Base-by-base conservation (phyloP, 768 basidiomycete genomes). In the Hypsizygus marmoreus region DNA sequence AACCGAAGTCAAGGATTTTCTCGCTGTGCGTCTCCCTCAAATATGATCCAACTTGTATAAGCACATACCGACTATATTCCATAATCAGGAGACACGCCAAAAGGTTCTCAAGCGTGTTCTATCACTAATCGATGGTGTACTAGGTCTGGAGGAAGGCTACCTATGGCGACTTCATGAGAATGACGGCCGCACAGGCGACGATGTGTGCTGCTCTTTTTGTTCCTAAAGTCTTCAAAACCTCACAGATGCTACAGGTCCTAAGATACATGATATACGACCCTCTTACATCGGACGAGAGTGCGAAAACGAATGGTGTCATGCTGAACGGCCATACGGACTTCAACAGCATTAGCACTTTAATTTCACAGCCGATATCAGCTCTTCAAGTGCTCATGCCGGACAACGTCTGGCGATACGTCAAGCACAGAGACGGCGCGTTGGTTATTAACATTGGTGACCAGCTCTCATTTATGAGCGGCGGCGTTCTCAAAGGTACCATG, bases 221-320 rank as follows among this genome's bases (percentile, higher is more conserved):
- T 7, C 20, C 9, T 22, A 11, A 10, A 20, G 6, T 22, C 12
- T 40, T 16, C 42, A 28, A 3, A 32, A 24, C 24, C 17, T 35
- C 33, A n/a, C n/a, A n/a, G n/a, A n/a, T 28, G 13, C 14, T 8
- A 8, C 19, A 67, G 65, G 49, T 64, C 13, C 35, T 65, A 9
- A 57, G 67, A 12, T 68, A 68, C 40, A 68, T 68, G 67, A 60
- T 68, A 7, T 68, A 66, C 55, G 63, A 67, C 44, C 66, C 66
- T 23, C 55, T 67, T 9, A 66, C 63, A 0, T 37, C 54, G 4
- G 56, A 59, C 23, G 67, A 68, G 39, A 51, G 57, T 10, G 26
- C 40, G 2, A 66, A 55, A 44, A 68, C 65, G 4, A 68, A 68
- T 42, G 61, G 61, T 6, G 67, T 68, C 40, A 68, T 68, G 65